Evolutionary conservation across 257 asterid genomes (phyloP).

Genomic region (Salvia hispanica): DNA sequence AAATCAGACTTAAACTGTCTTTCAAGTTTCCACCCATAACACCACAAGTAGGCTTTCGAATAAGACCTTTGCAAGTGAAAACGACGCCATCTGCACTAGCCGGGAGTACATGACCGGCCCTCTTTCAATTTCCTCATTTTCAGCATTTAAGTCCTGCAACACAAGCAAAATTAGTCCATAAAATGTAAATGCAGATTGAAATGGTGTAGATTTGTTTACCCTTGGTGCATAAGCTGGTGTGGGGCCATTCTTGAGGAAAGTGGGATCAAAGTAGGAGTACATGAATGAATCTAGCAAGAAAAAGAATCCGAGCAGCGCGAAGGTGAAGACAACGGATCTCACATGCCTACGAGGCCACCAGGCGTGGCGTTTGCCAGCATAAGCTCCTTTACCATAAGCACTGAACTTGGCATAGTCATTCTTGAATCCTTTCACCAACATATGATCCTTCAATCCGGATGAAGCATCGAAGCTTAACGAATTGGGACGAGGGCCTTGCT

Average conservation of each 20-base stretch:
- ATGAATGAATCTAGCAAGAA: slow-evolving; percentile 60
- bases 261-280: slow-evolving; percentile 56
- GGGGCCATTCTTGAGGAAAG: slow-evolving; percentile 39
- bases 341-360: slow-evolving; percentile 61
- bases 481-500: slow-evolving; percentile 45
- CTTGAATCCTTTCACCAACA: slow-evolving; percentile 45
- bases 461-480: slow-evolving; percentile 36
- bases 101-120: slow-evolving; percentile 59
- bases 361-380: slow-evolving; percentile 47
- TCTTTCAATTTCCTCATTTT: slow-evolving; percentile 30
- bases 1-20: neutral
- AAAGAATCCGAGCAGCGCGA: slow-evolving; percentile 54
- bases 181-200: no score
- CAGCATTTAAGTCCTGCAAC: slow-evolving; percentile 39
- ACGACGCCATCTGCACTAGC: slow-evolving; percentile 63
- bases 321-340: slow-evolving; percentile 50
- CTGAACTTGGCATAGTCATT: slow-evolving; percentile 43
- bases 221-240: slow-evolving; percentile 33
- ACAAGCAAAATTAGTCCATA: neutral
- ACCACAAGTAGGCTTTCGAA: slow-evolving; percentile 4
- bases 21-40: neutral
- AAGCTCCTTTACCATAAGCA: slow-evolving; percentile 46
- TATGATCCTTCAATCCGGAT: slow-evolving; percentile 41
- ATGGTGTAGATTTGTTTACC: slow-evolving; percentile 30
- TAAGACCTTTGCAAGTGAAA: slow-evolving; percentile 73